Evolutionary conservation across 371 early-diverging fungal species (phyloP), one percentile per base, ranked within the genome.

Genomic region (Saksenaea vasiformis): DNA sequence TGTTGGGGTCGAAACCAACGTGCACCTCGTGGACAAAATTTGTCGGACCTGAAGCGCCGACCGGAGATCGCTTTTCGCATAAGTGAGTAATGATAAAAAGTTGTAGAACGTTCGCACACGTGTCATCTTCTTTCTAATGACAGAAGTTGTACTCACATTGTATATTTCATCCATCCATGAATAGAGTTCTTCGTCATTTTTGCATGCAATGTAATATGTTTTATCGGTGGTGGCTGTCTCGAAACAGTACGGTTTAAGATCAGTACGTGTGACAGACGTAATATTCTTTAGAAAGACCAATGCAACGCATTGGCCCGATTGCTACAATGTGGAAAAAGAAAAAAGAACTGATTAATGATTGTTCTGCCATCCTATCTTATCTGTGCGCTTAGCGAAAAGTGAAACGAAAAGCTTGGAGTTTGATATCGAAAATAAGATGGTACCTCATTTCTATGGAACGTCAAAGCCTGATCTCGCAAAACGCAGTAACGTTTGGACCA

Each of bases 81-180:
- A 37, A 56, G 37, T 47, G 10, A 47, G 51, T 47, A n/a, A 22
- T 22, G n/a, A 47, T 47, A 22, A 47, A 47, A 22, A 22, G 27
- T 22, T 38, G 27, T 35, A 34, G 17, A 35, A 70, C 56, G 74
- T 4, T 64, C 47, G 85, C 85, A 22, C 86, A 85, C 34, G 84
- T 76, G 76, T 83, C 47, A 19, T 31, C 34, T 68, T 15, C 34
- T 31, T 17, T 36, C n/a, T 17, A 31, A 22, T 15, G 22, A 1
- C 17, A 56, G n/a, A 56, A 0, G n/a, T 19, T 28, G 19, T 54
- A 54, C 44, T 67, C 67, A 87, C 86, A 73, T 86, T 88, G 73
- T 93, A 93, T 62, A 94, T 84, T 61, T 90, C 89, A 68, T 93
- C 94, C 80, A 93, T 87, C 94, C 94, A 93, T 37, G 90, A 85